Base-by-base conservation (phyloP, 1,284 basidiomycete genomes). In the Naganishia sp. region DNA sequence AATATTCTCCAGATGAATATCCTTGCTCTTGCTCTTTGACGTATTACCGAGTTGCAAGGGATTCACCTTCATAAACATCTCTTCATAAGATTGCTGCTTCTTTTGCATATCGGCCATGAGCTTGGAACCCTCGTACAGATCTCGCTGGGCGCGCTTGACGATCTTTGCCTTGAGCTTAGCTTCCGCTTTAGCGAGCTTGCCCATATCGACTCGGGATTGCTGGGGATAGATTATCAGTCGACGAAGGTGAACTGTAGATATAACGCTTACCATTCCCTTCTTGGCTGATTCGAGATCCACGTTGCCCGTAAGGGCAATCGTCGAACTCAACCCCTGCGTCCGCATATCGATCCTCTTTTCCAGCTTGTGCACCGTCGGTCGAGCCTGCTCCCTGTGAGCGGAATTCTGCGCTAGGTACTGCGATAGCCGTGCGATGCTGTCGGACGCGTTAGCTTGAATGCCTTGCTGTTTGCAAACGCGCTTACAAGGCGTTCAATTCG, bases 61-160 rank as follows among this genome's bases (percentile, higher is more conserved):
- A 81, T 99, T 99, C 82, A 99, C 94, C 83, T 95, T 92, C 89
- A 99, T 91, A 82, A 95, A 99, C 87, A 98, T 89, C 77, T 98
- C 95, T 78, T 98, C 94, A 82, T 98, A 98, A 31, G 88, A 87
- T 88, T 95, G 90, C 87, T 95, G 92, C 81, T 93, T 93, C 77
- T 89, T 87, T 79, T 92, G 88, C 74, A 92, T 89, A 76, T 97
- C 92, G 46, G 61, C 66, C 67, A 99, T 85, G 41, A 99, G 83
- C 79, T 96, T 98, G 25, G 91, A 94, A 18, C 94, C 94, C 79
- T 98, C 94, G 80, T 97, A 99, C 47, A 97, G 83, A 81, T 93
- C 90, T 71, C 90, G 83, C 68, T 87, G 86, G 10, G 90, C 85
- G 52, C 94, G 87, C 81, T 99, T 99, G 81, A 97, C 94, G 71